A percentile compares a stretch with the other conserved stretches of the same genome.
phyloP scores from a whole-genome alignment of 2,329 filamentous ascomycete genomes.

The Fusarium tricinctum region DNA sequence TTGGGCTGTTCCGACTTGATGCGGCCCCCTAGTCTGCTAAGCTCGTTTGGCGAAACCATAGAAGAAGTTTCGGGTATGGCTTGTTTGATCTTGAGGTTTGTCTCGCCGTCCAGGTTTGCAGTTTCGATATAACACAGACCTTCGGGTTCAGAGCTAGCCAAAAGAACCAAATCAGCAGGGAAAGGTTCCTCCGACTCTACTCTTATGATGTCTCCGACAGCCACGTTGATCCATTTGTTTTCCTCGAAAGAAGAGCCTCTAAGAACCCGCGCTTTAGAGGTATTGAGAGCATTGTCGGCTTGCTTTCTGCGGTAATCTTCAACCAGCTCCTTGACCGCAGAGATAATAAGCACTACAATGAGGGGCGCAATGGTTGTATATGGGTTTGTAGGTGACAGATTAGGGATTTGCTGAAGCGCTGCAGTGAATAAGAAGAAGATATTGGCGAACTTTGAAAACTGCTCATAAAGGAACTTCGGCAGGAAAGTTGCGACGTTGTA shows the following conservation, averaged over 20 bases:
- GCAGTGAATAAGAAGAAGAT: slow-evolving; percentile 99
- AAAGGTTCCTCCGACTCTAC: slow-evolving; percentile 97
- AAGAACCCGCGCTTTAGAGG: slow-evolving; percentile 85
- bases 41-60: slow-evolving; percentile 86
- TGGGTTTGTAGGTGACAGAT: slow-evolving; percentile 92
- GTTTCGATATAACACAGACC: slow-evolving; percentile 99
- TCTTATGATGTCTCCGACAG: slow-evolving; percentile 91
- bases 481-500: slow-evolving; percentile 95
- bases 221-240: slow-evolving; percentile 92
- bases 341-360: slow-evolving; percentile 90
- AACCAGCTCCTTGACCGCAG: slow-evolving; percentile 91
- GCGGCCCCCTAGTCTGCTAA: slow-evolving; percentile 87
- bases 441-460: slow-evolving; percentile 99
- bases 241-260: slow-evolving; percentile 87
- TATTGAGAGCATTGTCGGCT: slow-evolving; percentile 89
- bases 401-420: slow-evolving; percentile 92
- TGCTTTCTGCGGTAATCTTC: slow-evolving; percentile 93
- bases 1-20: slow-evolving; percentile 97
- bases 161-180: slow-evolving; percentile 90
- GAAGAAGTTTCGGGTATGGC: slow-evolving; percentile 91
- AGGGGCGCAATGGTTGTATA: slow-evolving; percentile 98
- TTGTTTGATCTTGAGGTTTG: slow-evolving; percentile 99
- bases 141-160: slow-evolving; percentile 96
- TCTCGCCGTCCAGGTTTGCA: slow-evolving; percentile 96
- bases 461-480: slow-evolving; percentile 97